Base-by-base conservation (phyloP, 78 protist genomes). In the Dictyostelium intermedium region DNA sequence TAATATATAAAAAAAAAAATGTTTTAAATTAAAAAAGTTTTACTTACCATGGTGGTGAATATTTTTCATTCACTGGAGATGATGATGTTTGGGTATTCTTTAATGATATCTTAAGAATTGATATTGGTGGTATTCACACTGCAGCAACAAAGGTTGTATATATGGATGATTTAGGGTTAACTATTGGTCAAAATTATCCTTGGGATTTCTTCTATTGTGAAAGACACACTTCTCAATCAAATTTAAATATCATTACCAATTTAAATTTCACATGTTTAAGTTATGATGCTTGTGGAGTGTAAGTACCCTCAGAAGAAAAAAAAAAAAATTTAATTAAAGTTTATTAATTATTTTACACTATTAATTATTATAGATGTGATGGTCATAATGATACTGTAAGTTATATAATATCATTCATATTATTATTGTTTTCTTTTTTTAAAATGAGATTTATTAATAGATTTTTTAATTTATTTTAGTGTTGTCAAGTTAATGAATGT, bases 41-140 rank as follows among this genome's bases (percentile, higher is more conserved):
- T 16, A 73, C 45, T 18, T 80, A 10, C 53, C n/a, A n/a, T 8
- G 53, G 73, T 20, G 81, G 85, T 74, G 61, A 41, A 37, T 82
- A 9, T n/a, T 80, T 77, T 47, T 47, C 83, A 35, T 89, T 89
- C n/a, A n/a, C 95, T 6, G 95, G 95, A 11, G 83, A 91, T 56
- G 95, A 66, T 34, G 95, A 84, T 89, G 83, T 91, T 53, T 78
- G 81, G 82, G 79, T 84, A 74, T 43, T 27, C n/a, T 76, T 70
- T 70, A 32, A 70, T 70, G n/a, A 70, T 3, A 8, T 30, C 13
- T 70, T 70, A 70, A 11, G n/a, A 70, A 70, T 70, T 32, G 78
- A 70, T 70, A 70, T 70, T 70, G 78, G 78, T 30, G 78, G 78
- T 32, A 63, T 63, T 25, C 73, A 63, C 25, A 25, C 35, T 9